Conservation (phyloP, 352 stramenopile genomes). For the Discostella stelligera region DNA sequence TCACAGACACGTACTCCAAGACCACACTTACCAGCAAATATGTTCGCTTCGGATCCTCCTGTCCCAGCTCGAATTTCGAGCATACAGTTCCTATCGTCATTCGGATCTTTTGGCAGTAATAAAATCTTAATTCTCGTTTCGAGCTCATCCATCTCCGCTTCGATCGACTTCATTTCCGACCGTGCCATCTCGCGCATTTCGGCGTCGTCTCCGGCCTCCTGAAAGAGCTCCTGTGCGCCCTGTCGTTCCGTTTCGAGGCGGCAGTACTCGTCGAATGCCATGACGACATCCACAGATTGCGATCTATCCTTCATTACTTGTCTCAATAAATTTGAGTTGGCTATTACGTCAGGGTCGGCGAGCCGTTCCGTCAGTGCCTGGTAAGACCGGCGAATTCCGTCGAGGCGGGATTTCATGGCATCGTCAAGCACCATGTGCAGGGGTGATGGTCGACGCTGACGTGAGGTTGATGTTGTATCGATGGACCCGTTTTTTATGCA, state of each 20-base stretch:
- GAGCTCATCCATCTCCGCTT: constrained; percentile 81
- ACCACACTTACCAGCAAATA: constrained; percentile 87
- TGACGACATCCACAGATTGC: constrained; percentile 68
- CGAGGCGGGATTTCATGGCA: constrained; percentile 66
- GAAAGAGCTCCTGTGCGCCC: constrained; percentile 80
- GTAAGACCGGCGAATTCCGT: constrained; percentile 74
- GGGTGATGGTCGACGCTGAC: constrained; percentile 9
- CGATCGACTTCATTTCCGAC: constrained; percentile 87
- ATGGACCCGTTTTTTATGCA: background rate
- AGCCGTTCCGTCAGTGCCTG: constrained; percentile 82
- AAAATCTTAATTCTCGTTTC: constrained; percentile 82
- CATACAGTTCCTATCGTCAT: constrained; percentile 96
- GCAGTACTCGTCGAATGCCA: constrained; percentile 75
- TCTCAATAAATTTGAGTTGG: constrained; percentile 77
- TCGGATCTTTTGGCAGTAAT: constrained; percentile 79
- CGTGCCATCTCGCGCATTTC: constrained; percentile 90
- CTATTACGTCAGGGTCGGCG: constrained; percentile 84
- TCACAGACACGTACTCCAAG: background rate
- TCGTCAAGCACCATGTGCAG: constrained; percentile 53
- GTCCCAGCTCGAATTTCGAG: constrained; percentile 93
- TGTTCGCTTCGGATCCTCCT: constrained; percentile 93
- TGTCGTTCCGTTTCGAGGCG: constrained; percentile 64
- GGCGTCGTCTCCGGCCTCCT: constrained; percentile 79
- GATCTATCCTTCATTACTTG: constrained; percentile 77
- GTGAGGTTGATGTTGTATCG: background rate